A percentile compares a stretch with the other conserved stretches of the same genome.
Conservation (phyloP, 768 basidiomycete species). For the Cystobasidiopsis lactophilus region DNA sequence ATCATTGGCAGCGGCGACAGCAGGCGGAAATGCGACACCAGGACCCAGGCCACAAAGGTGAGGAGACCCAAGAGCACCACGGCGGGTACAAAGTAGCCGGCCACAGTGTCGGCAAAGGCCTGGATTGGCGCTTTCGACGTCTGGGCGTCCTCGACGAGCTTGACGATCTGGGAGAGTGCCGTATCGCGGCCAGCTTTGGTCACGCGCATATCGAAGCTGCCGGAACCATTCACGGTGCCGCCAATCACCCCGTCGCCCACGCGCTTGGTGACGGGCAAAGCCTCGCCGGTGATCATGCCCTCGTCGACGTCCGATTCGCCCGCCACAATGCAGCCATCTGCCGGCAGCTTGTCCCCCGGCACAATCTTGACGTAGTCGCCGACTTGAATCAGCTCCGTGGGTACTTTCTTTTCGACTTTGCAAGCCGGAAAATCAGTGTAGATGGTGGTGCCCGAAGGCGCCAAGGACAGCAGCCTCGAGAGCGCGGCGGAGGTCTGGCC, state of each 20-base stretch:
- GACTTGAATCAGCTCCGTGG: conserved; percentile 84
- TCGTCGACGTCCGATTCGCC: conserved; percentile 83
- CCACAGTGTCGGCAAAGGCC: conserved; percentile 80
- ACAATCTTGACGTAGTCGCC: conserved; percentile 83
- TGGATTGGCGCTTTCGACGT: conserved; percentile 96
- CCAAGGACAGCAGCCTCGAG: conserved; percentile 83
- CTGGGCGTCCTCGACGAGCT: conserved; percentile 91
- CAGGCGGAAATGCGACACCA: conserved; percentile 35
- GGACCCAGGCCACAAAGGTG: conserved; percentile 68
- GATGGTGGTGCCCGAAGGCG: conserved; percentile 86
- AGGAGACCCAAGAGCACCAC: conserved; percentile 60
- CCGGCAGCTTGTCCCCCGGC: conserved; percentile 88
- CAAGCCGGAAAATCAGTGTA: conserved; percentile 45
- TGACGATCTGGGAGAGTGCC: conserved; percentile 84
- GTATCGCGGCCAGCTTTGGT: conserved; percentile 91
- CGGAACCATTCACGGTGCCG: conserved; percentile 86
- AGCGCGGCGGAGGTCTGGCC: conserved; percentile 91
- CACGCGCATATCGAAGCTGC: conserved; percentile 91
- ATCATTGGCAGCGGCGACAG: conserved; percentile 46
- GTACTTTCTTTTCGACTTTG: conserved; percentile 65
- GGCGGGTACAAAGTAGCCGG: conserved; percentile 82
- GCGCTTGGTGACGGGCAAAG: conserved; percentile 65
- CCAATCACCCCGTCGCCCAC: conserved; percentile 73
- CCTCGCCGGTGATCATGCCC: conserved; percentile 89
- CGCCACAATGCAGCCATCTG: conserved; percentile 70